These are phyloP conservation scores for Coprinopsis strossmayeri DNA, from an alignment of 768 basidiomycete genomes.

Conservation along the genomic window DNA sequence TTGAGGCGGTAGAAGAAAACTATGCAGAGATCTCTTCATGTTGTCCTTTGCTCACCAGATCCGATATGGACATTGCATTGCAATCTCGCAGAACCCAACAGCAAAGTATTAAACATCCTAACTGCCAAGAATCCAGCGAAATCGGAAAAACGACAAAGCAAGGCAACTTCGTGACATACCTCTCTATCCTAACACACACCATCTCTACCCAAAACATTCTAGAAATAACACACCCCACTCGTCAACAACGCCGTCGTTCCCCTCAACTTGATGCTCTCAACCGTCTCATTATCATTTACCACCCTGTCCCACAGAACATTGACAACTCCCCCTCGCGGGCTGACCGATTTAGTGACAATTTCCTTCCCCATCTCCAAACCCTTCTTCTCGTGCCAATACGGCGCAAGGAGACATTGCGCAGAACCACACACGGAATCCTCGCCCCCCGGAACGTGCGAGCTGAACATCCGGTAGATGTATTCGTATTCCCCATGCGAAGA, in stretches of 20 bases:
- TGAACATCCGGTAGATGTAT: constrained; percentile 3
- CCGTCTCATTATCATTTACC: not conserved
- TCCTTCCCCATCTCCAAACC: not conserved
- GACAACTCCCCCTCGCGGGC: not conserved
- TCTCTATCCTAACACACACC: no score
- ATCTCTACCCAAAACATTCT: no score
- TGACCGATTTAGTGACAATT: not conserved
- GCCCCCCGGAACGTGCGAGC: constrained; percentile 2
- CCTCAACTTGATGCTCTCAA: not conserved
- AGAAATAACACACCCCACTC: not conserved
- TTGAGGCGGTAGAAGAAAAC: no score
- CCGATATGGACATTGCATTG: no score
- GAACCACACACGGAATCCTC: constrained; percentile 1
- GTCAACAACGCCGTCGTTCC: not conserved
- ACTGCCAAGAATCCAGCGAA: no score
- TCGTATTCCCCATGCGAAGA: not conserved
- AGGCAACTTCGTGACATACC: no score
- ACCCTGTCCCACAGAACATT: not conserved
- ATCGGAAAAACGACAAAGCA: no score
- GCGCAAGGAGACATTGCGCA: constrained; percentile 1
- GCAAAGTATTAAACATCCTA: no score
- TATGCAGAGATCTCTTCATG: no score
- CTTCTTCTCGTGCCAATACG: not conserved
- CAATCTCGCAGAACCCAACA: no score
- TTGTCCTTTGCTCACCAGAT: no score